Conservation (phyloP, 768 basidiomycete species). For the Neoboletus subvelutipes region DNA sequence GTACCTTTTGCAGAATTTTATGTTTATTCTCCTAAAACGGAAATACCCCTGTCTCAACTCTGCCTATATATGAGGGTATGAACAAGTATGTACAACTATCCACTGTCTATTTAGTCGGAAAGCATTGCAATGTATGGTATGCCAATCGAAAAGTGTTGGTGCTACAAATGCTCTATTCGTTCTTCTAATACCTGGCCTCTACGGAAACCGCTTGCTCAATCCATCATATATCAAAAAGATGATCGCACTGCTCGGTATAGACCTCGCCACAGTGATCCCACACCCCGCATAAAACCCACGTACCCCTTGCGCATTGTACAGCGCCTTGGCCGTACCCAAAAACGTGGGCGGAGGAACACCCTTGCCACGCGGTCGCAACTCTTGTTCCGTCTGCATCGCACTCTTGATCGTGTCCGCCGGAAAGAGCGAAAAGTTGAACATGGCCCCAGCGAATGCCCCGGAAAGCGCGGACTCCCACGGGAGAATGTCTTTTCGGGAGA, state of each 20-base stretch:
- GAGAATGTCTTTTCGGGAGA: conserved; percentile 48
- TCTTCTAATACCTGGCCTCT: conserved; percentile 7
- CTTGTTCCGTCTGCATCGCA: conserved; percentile 91
- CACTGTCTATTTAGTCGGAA: not conserved
- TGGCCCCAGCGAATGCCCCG: conserved; percentile 83
- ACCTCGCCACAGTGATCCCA: conserved; percentile 83
- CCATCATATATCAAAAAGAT: conserved; percentile 94
- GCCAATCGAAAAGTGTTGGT: not conserved
- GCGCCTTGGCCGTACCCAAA: conserved; percentile 57
- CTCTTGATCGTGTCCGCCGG: conserved; percentile 96
- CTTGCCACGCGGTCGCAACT: conserved; percentile 59
- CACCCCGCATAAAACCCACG: conserved; percentile 90
- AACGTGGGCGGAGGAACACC: conserved; percentile 42
- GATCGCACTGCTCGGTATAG: conserved; percentile 86
- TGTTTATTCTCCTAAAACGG: not conserved
- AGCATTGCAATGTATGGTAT: not conserved
- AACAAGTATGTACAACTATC: not conserved
- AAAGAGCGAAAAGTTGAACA: conserved; percentile 87
- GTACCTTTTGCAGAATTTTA: not conserved
- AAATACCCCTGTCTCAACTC: conserved; percentile 2
- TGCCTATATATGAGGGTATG: no score
- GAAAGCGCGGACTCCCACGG: conserved; percentile 83
- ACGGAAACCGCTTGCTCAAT: conserved; percentile 53
- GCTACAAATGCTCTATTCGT: not conserved
- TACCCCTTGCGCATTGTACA: conserved; percentile 76